Evolutionary conservation across 129 eudicot species (phyloP).

Genomic region (Pittosporum tobira): DNA sequence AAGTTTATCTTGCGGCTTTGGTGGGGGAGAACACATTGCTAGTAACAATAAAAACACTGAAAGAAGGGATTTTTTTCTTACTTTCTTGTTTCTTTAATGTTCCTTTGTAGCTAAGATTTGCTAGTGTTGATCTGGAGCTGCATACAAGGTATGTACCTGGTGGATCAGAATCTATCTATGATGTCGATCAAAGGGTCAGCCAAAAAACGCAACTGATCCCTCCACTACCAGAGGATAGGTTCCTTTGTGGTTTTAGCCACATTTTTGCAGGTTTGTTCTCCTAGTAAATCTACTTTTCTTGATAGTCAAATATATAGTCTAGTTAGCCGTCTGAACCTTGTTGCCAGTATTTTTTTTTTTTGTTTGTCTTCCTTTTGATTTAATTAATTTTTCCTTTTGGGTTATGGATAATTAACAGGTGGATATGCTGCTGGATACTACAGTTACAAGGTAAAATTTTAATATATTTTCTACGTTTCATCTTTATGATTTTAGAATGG

Average conservation of each 20-base stretch:
- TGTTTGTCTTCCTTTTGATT: neutral
- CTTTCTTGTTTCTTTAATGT: neutral
- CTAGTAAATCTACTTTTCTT: neutral
- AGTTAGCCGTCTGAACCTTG: neutral
- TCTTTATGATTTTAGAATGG: neutral
- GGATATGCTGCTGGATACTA: slow-evolving; percentile 99
- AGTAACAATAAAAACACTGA: too few species aligned
- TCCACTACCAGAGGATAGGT: slow-evolving; percentile 84
- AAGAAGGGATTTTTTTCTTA: neutral
- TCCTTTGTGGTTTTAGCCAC: slow-evolving; percentile 94
- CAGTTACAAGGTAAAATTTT: slow-evolving; percentile 70
- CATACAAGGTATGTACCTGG: slow-evolving; percentile 72
- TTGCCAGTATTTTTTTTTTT: neutral
- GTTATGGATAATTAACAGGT: slow-evolving; percentile 31
- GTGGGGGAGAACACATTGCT: too few species aligned
- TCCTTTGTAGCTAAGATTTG: slow-evolving; percentile 56
- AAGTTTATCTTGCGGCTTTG: too few species aligned
- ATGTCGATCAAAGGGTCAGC: slow-evolving; percentile 74
- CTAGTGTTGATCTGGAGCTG: slow-evolving; percentile 77
- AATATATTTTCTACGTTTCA: neutral
- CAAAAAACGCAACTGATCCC: slow-evolving; percentile 66
- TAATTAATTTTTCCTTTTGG: too few species aligned
- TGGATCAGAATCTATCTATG: slow-evolving; percentile 77
- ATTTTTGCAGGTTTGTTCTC: slow-evolving; percentile 67
- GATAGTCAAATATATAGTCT: neutral